Base-by-base conservation (phyloP, 495 filamentous ascomycete species). In the Penicillium angulare region DNA sequence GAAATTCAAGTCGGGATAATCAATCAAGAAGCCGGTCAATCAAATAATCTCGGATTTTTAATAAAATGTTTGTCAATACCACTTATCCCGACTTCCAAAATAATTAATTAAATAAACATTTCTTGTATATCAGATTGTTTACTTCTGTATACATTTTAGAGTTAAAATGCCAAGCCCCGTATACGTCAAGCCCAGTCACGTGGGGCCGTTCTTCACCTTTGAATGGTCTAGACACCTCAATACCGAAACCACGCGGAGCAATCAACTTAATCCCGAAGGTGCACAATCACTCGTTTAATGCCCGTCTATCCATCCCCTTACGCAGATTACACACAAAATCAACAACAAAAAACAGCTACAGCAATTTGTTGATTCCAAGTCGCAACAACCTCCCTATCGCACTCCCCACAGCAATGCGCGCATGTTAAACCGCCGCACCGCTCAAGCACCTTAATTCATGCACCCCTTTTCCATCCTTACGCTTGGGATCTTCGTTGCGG, bases 401-500 rank as follows among this genome's bases (percentile, higher is more conserved):
- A 33, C 17, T 21, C 29, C 29, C 43, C 47, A 40, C 36, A 63
- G 63, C 64, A 56, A 72, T 72, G 65, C 65, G 63, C 63, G 66
- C 61, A 53, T 66, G 55, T 57, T 65, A 55, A 67, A 58, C 50
- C 52, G 52, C 57, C 51, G 55, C 8, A 56, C 49, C 52, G 58
- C 57, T 53, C 50, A 66, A 61, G 57, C 54, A 59, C 54, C 59
- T 58, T 73, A 61, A 79, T 89, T 84, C 78, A 97, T 97, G 91
- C 90, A 95, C 89, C 88, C 90, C 67, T 95, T 97, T 75, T 95
- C 91, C 59, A 75, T 89, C 67, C 80, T 96, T 72, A 92, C 90
- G 49, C 84, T 95, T 73, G 90, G 86, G 67, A 96, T 99, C 79
- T 99, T 99, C 75, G 85, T 97, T 78, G 92, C 93, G 73, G 93